These are phyloP conservation scores for Yamadazyma endophytica DNA, from an alignment of 805 yeast genomes.

Conservation along the genomic window DNA sequence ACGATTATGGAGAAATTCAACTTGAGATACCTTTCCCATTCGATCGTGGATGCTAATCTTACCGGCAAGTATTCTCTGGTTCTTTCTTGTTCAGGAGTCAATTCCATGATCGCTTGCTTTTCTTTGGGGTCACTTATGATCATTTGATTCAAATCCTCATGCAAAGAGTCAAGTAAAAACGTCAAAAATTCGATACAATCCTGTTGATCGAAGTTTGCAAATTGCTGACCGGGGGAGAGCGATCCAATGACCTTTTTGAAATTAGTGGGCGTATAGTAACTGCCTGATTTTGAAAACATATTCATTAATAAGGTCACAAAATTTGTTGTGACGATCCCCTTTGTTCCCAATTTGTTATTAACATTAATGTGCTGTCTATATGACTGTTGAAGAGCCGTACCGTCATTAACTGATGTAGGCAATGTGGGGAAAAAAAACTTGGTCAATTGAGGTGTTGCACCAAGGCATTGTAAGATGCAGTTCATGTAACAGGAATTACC, in stretches of 20 bases:
- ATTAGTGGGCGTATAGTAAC: conserved; percentile 52
- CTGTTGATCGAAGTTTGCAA: conserved; percentile 70
- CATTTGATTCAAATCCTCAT: conserved; percentile 80
- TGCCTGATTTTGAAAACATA: conserved; percentile 47
- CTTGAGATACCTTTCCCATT: conserved; percentile 85
- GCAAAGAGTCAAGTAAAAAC: conserved; percentile 69
- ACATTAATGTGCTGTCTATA: conserved; percentile 68
- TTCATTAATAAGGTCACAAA: conserved; percentile 58
- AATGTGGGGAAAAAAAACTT: conserved; percentile 49
- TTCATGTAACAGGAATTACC: conserved; percentile 96
- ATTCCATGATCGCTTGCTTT: conserved; percentile 40
- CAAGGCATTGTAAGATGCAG: conserved; percentile 79
- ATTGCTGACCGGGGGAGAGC: conserved; percentile 53
- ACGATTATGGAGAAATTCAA: conserved; percentile 77
- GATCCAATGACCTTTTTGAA: conserved; percentile 69
- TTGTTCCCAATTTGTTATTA: conserved; percentile 71
- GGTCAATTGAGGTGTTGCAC: conserved; percentile 65
- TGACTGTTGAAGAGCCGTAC: conserved; percentile 28
- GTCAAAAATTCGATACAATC: conserved; percentile 82
- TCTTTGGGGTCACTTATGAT: conserved; percentile 25
- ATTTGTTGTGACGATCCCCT: conserved; percentile 69
- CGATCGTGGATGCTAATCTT: conserved; percentile 78
- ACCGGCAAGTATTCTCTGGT: conserved; percentile 69
- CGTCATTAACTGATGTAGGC: conserved; percentile 15
- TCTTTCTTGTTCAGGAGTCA: conserved; percentile 59